Base-by-base conservation (phyloP, 179 eudicot species). In the Pouteria campechiana region DNA sequence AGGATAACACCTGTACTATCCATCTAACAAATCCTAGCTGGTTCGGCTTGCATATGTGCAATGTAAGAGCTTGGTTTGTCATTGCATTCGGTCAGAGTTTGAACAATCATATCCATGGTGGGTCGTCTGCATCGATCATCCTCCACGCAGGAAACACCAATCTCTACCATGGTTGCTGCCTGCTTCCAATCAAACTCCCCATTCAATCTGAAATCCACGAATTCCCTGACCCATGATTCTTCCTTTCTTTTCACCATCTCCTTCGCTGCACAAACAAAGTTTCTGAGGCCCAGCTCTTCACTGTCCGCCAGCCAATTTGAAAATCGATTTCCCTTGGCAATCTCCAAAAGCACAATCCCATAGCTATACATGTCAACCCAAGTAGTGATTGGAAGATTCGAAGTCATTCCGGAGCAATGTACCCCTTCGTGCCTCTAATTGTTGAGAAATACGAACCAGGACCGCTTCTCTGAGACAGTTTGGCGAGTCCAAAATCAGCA, bases 331-430 rank as follows among this genome's bases (percentile, higher is more conserved):
- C 88, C 88, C 32, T 44, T 75, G 11, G 72, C 70, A 16, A 79
- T 68, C 52, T 76, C 79, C 0, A 76, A 41, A 10, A 72, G 39
- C 29, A 72, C 76, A 0, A 76, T 71, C 6, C 83, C 83, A 31
- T 54, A 76, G 57, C 79, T 62, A 31, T 65, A 76, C 2, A 69
- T 71, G 25, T 64, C 74, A 5, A 64, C 79, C 39, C 69, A 73
- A 7, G 74, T 73, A 1, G 84, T 73, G 20, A 76, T 69, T 5
- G 79, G 79, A n/a, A n/a, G n/a, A n/a, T n/a, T n/a, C n/a, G n/a
- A n/a, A n/a, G n/a, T 64, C 78, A 68, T 37, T 72, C 78, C 2
- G 78, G 78, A 44, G 78, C 84, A 76, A 73, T 63, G 39, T 76
- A 76, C 3, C 83, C 79, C 57, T 73, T 69, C 29, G 83, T 76